phyloP scores from a whole-genome alignment of 495 filamentous ascomycete genomes.

The Penicillium robsamsonii region DNA sequence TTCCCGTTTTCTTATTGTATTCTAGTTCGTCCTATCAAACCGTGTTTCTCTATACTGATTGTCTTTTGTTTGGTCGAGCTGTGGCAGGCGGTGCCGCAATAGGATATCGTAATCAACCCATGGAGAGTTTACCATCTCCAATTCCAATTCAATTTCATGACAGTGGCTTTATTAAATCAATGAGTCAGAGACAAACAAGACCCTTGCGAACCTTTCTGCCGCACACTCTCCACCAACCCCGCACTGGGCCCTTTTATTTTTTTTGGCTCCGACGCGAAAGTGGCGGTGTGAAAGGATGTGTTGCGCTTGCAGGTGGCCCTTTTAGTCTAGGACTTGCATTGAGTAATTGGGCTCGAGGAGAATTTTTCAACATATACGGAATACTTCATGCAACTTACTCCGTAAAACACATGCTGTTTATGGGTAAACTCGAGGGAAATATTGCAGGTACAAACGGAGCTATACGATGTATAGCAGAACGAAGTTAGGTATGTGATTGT shows the following conservation, averaged over 20 bases:
- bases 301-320: constrained; percentile 10
- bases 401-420: background rate
- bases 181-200: background rate
- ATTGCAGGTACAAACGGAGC: background rate
- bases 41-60: background rate
- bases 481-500: background rate
- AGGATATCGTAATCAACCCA: background rate
- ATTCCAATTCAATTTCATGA: background rate
- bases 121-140: background rate
- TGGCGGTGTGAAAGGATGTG: constrained; percentile 30
- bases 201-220: background rate
- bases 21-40: constrained; percentile 14
- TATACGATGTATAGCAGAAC: background rate
- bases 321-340: background rate
- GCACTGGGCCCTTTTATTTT: constrained; percentile 9
- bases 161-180: background rate
- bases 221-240: constrained; percentile 11
- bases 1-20: constrained; percentile 20
- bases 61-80: background rate
- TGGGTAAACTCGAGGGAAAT: background rate
- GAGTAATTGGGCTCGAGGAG: background rate
- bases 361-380: background rate
- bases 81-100: background rate
- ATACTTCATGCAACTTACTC: background rate
- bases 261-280: constrained; percentile 15